Base-by-base conservation (phyloP, 768 basidiomycete genomes). In the Tricholoma hemisulphureum region DNA sequence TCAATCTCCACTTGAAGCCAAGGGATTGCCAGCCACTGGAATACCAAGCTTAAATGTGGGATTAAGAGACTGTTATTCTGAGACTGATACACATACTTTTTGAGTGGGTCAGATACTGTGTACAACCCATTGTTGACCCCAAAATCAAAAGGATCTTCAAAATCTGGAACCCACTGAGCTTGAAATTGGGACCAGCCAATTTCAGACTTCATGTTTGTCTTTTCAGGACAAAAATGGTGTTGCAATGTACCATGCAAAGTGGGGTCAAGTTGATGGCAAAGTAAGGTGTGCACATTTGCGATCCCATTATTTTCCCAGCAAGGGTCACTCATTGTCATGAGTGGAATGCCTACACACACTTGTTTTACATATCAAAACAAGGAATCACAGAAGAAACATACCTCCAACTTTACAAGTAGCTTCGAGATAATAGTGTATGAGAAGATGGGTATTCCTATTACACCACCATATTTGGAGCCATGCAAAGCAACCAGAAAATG, bases 161-260 rank as follows among this genome's bases (percentile, higher is more conserved):
- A 78, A 0, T 75, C 76, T 0, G 72, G 75, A 0, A 71, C 65
- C 39, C 72, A 80, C 0, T 62, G 60, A 0, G 64, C 56, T 0
- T 69, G 67, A 0, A 77, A 50, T 7, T 70, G 63, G 0, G 74
- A 73, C 78, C 79, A 80, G 0, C 58, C 59, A 5, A 74, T 74
- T 49, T 80, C 75, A 0, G 75, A 71, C 60, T 71, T 74, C 13
- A 78, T 65, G 58, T 80, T 79, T 3, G 67, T 67, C 31, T 74
- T 69, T 2, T 56, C 50, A 0, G 59, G 59, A 68, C 70, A 75
- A 63, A 72, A 80, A 0, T 65, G 60, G 54, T 80, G 76, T 39
- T 79, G 77, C 0, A 77, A 51, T 1, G 71, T 75, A 0, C 65
- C 74, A 0, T 7, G 0, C 0, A 79, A 52, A 56, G 1, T 21